A percentile compares a stretch with the other conserved stretches of the same genome.
Evolutionary conservation across 108 stramenopile species (phyloP).

Genomic region (Cyclotella kingstonii): DNA sequence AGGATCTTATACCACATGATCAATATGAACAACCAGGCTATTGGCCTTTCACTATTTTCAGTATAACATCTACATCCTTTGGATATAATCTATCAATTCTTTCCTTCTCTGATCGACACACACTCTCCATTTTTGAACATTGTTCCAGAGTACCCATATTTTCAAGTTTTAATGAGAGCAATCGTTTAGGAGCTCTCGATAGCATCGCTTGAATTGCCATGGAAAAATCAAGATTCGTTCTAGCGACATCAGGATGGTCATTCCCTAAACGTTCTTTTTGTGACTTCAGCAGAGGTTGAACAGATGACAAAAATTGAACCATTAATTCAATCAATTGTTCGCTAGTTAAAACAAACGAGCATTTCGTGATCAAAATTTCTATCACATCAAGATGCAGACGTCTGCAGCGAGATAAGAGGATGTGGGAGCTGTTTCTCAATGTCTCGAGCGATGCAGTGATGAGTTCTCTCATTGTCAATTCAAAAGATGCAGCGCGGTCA

Average conservation of each 20-base stretch:
- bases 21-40: no score
- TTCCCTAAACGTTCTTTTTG: slow-evolving; percentile 23
- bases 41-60: slow-evolving; percentile 1
- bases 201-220: slow-evolving; percentile 57
- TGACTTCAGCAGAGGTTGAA: slow-evolving; percentile 17
- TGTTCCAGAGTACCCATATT: slow-evolving; percentile 43
- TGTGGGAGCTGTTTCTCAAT: slow-evolving; percentile 53
- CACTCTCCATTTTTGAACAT: slow-evolving; percentile 57
- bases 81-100: slow-evolving; percentile 73
- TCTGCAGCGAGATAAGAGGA: slow-evolving; percentile 62
- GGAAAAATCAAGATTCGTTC: slow-evolving; percentile 40
- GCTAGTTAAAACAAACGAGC: slow-evolving; percentile 10
- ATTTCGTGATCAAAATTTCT: slow-evolving; percentile 31
- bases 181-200: slow-evolving; percentile 49
- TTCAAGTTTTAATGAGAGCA: slow-evolving; percentile 38
- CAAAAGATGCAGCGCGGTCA: slow-evolving; percentile 59
- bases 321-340: slow-evolving; percentile 40
- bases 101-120: slow-evolving; percentile 50
- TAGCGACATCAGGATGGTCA: slow-evolving; percentile 41
- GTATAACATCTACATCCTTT: slow-evolving; percentile 44
- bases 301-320: slow-evolving; percentile 48
- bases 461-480: slow-evolving; percentile 57
- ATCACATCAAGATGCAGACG: slow-evolving; percentile 61
- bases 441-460: slow-evolving; percentile 47
- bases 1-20: no score